Conservation (phyloP, 2,329 filamentous ascomycete species). For the Nemania diffusa region DNA sequence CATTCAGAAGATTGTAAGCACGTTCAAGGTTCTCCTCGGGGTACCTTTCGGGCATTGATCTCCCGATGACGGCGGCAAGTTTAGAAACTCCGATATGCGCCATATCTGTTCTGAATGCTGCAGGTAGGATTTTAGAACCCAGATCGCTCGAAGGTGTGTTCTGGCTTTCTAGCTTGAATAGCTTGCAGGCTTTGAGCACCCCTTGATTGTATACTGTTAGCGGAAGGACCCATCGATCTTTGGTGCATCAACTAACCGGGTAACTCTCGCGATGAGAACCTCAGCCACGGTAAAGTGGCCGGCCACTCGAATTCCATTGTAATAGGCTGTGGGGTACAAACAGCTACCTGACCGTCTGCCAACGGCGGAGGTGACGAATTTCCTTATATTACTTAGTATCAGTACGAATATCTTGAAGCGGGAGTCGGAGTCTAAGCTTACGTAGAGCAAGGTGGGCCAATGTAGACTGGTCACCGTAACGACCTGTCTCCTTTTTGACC, state of each 20-base stretch:
- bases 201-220: slow-evolving; percentile 14
- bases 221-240: neutral
- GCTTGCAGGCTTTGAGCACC: neutral
- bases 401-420: slow-evolving; percentile 4
- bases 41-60: slow-evolving; percentile 25
- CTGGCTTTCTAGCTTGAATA: neutral
- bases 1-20: slow-evolving; percentile 9
- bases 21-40: slow-evolving; percentile 19
- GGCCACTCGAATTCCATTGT: slow-evolving; percentile 22
- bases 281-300: slow-evolving; percentile 20
- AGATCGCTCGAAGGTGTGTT: slow-evolving; percentile 4
- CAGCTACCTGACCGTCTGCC: slow-evolving; percentile 9
- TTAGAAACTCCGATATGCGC: slow-evolving; percentile 15
- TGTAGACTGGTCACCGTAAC: slow-evolving; percentile 12
- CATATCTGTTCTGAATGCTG: neutral
- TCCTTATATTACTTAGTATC: slow-evolving; percentile 4
- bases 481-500: slow-evolving; percentile 19
- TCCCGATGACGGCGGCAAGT: slow-evolving; percentile 18
- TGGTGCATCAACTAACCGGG: slow-evolving; percentile 13
- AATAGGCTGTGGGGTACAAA: slow-evolving; percentile 24
- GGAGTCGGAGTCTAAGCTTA: slow-evolving; percentile 11
- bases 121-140: neutral
- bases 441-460: slow-evolving; percentile 5
- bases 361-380: neutral
- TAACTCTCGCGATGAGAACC: slow-evolving; percentile 11